A percentile compares a stretch with the other conserved stretches of the same genome.
Conservation (phyloP, 225 moss, liverwort and hornwort genomes). For the Sphagnum contortum region DNA sequence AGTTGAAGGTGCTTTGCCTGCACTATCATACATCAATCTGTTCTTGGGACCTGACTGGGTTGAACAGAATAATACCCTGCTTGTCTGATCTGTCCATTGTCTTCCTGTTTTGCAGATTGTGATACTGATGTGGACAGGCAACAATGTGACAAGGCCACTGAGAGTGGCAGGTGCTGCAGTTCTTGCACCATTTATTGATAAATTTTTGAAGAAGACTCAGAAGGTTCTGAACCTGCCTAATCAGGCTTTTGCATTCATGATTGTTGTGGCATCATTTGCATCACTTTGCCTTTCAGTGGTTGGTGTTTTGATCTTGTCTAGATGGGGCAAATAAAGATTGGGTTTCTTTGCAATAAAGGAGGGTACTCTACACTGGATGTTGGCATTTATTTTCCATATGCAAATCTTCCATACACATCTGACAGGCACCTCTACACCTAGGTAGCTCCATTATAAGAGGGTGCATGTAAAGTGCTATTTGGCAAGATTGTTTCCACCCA, state of each 20-base stretch:
- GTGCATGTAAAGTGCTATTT: too few species aligned
- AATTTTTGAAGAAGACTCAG: conserved; percentile 82
- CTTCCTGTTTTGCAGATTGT: conserved; percentile 37
- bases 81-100: too few species aligned
- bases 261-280: conserved; percentile 85
- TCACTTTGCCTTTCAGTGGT: conserved; percentile 82
- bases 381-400: too few species aligned
- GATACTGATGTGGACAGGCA: conserved; percentile 96
- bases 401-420: too few species aligned
- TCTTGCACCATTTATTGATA: conserved; percentile 76
- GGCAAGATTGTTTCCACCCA: too few species aligned
- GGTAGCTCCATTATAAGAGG: too few species aligned
- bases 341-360: background rate
- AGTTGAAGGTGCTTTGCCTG: too few species aligned
- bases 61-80: too few species aligned
- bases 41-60: too few species aligned
- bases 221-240: conserved; percentile 76
- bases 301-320: conserved; percentile 73
- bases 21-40: too few species aligned
- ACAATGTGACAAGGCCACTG: conserved; percentile 93
- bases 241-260: conserved; percentile 92
- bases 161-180: conserved; percentile 96
- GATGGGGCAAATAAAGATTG: conserved; percentile 51
- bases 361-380: too few species aligned
- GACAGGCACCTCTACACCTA: too few species aligned